Evolutionary conservation across 371 early-diverging fungal genomes (phyloP).

Genomic region (Ecytonucleospora hepatopenaei): DNA sequence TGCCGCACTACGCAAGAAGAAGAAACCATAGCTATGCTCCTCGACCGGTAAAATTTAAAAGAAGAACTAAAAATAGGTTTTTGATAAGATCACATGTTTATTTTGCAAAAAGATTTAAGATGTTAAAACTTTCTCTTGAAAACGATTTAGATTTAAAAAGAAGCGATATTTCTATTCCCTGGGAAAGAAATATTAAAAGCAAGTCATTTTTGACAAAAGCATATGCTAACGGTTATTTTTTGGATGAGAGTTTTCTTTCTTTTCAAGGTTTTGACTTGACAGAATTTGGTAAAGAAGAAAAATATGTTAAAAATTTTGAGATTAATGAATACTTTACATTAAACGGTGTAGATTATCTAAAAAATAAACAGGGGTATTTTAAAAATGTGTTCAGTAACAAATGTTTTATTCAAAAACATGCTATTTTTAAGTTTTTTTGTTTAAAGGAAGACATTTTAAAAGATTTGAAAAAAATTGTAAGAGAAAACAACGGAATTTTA

Average conservation of each 20-base stretch:
- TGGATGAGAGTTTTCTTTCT: conserved; percentile 47
- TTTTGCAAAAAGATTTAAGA: conserved; percentile 52
- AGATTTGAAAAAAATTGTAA: not conserved
- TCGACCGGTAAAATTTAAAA: conserved; percentile 3
- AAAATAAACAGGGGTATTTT: not conserved
- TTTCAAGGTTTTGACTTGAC: too few relatives aligned
- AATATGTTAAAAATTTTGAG: not conserved
- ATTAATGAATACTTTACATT: not conserved
- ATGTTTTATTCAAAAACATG: not conserved
- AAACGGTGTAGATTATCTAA: not conserved
- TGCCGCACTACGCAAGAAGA: conserved; percentile 47
- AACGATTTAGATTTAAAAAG: not conserved
- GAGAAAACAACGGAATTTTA: not conserved
- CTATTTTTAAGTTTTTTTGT: not conserved
- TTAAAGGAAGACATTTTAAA: not conserved
- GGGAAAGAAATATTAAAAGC: conserved; percentile 28
- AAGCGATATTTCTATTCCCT: conserved; percentile 22
- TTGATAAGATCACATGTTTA: conserved; percentile 39
- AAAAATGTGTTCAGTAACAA: not conserved
- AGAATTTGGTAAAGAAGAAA: too few relatives aligned
- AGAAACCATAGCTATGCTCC: conserved; percentile 33
- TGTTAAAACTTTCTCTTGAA: conserved; percentile 30
- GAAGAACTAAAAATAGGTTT: conserved; percentile 26
- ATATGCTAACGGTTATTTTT: conserved; percentile 37
- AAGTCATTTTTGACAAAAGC: conserved; percentile 48